Percentiles rank a stretch among this genome's conserved stretches.
phyloP scores from a whole-genome alignment of 495 filamentous ascomycete genomes.

The Penicillium antarcticum region DNA sequence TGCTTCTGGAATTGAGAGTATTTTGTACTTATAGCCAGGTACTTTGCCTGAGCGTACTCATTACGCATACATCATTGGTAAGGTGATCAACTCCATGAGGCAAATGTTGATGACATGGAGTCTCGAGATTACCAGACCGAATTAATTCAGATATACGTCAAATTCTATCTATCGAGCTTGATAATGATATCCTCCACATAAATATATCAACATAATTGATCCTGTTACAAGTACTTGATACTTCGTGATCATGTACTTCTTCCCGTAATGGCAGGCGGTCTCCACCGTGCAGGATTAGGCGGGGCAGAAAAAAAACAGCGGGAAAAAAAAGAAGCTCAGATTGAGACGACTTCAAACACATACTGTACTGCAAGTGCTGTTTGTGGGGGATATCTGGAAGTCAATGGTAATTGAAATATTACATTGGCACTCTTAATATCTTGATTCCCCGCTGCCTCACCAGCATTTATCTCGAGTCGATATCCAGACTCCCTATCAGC shows the following conservation, averaged over 20 bases:
- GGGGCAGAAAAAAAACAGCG: constrained; percentile 8
- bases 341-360: neutral
- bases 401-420: neutral
- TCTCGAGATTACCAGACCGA: too few species aligned
- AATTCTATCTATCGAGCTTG: too few species aligned
- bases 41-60: too few species aligned
- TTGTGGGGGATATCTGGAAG: too few species aligned
- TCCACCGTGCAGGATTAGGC: constrained; percentile 1
- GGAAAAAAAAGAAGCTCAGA: constrained; percentile 1
- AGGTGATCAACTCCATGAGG: too few species aligned
- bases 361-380: neutral
- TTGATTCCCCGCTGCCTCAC: neutral
- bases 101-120: too few species aligned
- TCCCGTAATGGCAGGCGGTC: constrained; percentile 2
- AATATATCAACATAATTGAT: too few species aligned
- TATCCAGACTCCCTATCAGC: constrained; percentile 1
- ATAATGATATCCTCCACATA: too few species aligned
- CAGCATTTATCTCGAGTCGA: neutral
- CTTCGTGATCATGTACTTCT: neutral
- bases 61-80: too few species aligned
- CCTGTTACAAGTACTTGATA: neutral
- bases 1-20: too few species aligned
- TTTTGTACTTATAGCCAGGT: too few species aligned
- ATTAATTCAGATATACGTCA: too few species aligned
- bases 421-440: neutral